Base-by-base conservation (phyloP, 371 early-diverging fungal genomes). In the Lichtheimia hyalospora region DNA sequence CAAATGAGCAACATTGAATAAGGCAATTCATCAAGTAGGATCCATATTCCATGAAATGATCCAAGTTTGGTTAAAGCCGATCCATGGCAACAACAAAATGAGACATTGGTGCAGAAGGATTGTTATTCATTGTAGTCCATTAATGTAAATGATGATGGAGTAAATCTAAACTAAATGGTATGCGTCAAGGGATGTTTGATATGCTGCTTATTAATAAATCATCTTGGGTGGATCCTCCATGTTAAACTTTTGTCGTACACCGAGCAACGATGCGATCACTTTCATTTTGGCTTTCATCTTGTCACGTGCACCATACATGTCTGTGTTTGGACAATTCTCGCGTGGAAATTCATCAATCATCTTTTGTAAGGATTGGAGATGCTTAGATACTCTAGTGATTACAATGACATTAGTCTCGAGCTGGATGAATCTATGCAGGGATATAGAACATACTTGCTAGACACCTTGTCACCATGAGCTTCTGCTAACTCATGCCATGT, bases 221-320 rank as follows among this genome's bases (percentile, higher is more conserved):
- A 57, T 40, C 18, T 46, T 42, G 70, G 77, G 23, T 66, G 23
- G 72, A 60, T 13, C 57, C 44, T 56, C 57, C 57, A 50, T 65
- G 2, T 60, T 49, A 28, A 68, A 81, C 46, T 75, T 81, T 59
- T 84, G 84, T 15, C 68, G 57, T 5, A 82, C 69, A 48, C 80
- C 81, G 10, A 88, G 60, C 25, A 84, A 68, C 8, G 87, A 83
- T 1, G 73, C 75, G 12, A 85, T 76, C 3, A 84, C 82, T 43
- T 81, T 73, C 61, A 84, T 73, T 64, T 85, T 88, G 60, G 84
- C 85, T 27, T 84, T 76, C 67, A 88, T 84, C 55, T 75, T 84
- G 48, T 84, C 84, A 46, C 83, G 62, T 39, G 81, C 60, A 10
- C 74, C 84, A 59, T 80, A 66, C 25, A 87, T 71, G 49, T 86